phyloP scores from a whole-genome alignment of 768 basidiomycete genomes.

The Suillus paluster region DNA sequence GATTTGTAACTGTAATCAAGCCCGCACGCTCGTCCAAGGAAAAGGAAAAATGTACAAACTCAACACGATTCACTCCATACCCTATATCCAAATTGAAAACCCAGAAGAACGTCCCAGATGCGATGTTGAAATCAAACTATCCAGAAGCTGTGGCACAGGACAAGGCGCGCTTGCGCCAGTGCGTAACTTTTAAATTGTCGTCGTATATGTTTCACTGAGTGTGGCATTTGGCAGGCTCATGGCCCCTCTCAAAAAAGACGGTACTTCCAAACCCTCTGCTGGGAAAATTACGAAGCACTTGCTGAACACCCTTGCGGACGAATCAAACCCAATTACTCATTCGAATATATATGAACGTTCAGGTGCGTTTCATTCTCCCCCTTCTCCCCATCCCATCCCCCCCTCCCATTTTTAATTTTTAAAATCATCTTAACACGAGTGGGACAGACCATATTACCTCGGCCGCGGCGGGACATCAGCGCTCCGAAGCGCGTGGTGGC shows the following conservation, averaged over 20 bases:
- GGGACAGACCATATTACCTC: slow-evolving; percentile 61
- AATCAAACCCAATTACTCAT: slow-evolving; percentile 80
- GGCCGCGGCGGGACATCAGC: slow-evolving; percentile 71
- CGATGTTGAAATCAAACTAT: neutral
- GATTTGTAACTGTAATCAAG: slow-evolving; percentile 29
- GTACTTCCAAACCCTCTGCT: slow-evolving; percentile 39
- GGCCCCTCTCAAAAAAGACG: slow-evolving; percentile 34
- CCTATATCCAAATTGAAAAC: slow-evolving; percentile 4
- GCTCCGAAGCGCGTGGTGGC: slow-evolving; percentile 48
- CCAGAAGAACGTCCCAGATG: neutral
- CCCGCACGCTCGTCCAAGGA: slow-evolving; percentile 11
- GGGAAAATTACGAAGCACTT: slow-evolving; percentile 61
- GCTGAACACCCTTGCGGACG: slow-evolving; percentile 61
- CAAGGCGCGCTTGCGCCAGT: slow-evolving; percentile 2
- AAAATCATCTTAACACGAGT: neutral
- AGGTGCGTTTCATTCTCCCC: slow-evolving; percentile 43
- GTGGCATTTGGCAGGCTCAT: slow-evolving; percentile 25
- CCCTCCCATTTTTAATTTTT: neutral
- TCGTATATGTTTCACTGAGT: neutral
- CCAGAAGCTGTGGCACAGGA: slow-evolving; percentile 5
- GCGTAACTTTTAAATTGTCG: neutral
- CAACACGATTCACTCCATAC: slow-evolving; percentile 4
- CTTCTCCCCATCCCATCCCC: neutral
- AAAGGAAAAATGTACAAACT: slow-evolving; percentile 2
- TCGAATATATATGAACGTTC: slow-evolving; percentile 64